Evolutionary conservation across 148 eudicot genomes (phyloP).

Genomic region (Amaranthus cruentus): DNA sequence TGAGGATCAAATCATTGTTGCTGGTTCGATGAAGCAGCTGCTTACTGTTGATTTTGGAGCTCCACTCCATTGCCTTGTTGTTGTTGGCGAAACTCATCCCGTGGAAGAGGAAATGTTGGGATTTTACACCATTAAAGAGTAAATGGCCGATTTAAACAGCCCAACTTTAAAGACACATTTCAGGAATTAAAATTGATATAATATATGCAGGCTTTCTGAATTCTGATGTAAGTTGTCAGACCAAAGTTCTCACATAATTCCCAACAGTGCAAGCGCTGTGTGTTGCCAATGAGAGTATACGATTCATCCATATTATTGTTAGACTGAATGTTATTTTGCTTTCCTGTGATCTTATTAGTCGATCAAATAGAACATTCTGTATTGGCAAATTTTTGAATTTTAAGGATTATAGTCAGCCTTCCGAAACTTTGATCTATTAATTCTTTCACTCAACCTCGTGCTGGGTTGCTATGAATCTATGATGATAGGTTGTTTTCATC

Average conservation of each 20-base stretch:
- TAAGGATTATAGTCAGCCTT: background rate
- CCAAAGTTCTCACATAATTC: background rate
- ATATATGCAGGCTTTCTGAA: too few relatives aligned
- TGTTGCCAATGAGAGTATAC: background rate
- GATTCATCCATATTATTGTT: background rate
- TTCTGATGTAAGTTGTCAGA: background rate
- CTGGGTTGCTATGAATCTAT: too few relatives aligned
- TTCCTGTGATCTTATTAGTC: slow-evolving; percentile 9
- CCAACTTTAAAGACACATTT: background rate
- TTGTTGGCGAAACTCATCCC: slow-evolving; percentile 75
- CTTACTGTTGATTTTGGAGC: slow-evolving; percentile 59
- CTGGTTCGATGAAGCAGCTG: slow-evolving; percentile 76
- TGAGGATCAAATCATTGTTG: slow-evolving; percentile 63
- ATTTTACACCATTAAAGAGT: slow-evolving; percentile 35
- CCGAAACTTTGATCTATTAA: too few relatives aligned
- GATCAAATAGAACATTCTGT: background rate
- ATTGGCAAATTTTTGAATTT: background rate
- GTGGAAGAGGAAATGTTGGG: slow-evolving; percentile 80
- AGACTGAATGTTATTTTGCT: background rate
- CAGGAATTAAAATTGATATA: too few relatives aligned
- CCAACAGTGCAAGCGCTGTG: background rate
- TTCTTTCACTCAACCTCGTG: too few relatives aligned
- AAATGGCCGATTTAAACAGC: background rate
- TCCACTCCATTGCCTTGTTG: slow-evolving; percentile 77
- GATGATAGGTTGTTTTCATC: too few relatives aligned